Evolutionary conservation across 225 moss, liverwort and hornwort genomes (phyloP).

Genomic region (Neckera pumila): DNA sequence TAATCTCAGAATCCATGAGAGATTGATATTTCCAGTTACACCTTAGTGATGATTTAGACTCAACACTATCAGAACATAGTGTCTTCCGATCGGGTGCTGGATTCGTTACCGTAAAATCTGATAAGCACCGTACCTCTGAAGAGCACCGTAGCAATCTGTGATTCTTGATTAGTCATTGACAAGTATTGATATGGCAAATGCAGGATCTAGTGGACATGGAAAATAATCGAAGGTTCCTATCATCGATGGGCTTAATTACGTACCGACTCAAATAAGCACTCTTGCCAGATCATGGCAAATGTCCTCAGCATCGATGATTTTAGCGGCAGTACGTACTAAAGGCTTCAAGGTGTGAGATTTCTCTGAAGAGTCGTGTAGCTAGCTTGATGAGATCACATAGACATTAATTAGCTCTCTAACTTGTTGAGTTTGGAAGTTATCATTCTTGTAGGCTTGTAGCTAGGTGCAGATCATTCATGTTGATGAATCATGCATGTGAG

Average conservation of each 20-base stretch:
- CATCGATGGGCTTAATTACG: conserved; percentile 35
- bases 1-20: neutral
- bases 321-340: conserved; percentile 35
- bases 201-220: conserved; percentile 70
- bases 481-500: neutral
- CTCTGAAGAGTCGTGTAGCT: neutral
- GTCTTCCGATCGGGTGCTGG: neutral
- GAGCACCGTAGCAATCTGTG: neutral
- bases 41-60: neutral
- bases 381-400: neutral
- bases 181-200: neutral
- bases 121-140: neutral
- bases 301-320: conserved; percentile 57
- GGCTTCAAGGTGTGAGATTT: conserved; percentile 32
- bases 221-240: conserved; percentile 51
- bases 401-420: neutral
- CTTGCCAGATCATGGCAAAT: conserved; percentile 67
- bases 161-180: neutral
- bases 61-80: neutral
- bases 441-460: neutral
- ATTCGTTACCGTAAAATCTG: neutral
- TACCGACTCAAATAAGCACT: conserved; percentile 63
- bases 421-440: neutral
- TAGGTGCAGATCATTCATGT: neutral
- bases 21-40: neutral